These are phyloP conservation scores for Atalantia buxifolia DNA, from an alignment of 345 rosid genomes.

Conservation along the genomic window DNA sequence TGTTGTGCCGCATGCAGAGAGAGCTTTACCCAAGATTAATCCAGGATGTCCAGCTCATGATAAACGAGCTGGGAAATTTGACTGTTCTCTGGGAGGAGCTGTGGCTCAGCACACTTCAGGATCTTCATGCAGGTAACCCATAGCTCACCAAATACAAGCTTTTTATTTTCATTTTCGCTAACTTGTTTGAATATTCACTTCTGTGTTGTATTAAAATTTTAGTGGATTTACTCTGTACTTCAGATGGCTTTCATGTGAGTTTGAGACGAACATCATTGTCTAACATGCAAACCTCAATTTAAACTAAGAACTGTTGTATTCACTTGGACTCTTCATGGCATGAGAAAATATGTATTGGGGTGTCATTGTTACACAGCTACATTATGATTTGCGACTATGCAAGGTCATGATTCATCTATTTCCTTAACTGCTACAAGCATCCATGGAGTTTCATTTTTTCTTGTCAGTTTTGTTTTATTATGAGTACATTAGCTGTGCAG, in stretches of 20 bases:
- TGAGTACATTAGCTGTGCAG: neutral
- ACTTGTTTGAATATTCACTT: slow-evolving; percentile 7
- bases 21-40: slow-evolving; percentile 79
- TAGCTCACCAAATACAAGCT: slow-evolving; percentile 8
- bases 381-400: neutral
- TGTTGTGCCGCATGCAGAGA: slow-evolving; percentile 49
- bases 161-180: slow-evolving; percentile 12
- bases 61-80: slow-evolving; percentile 79
- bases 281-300: slow-evolving; percentile 5
- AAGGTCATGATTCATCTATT: neutral
- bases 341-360: neutral
- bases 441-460: neutral
- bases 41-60: slow-evolving; percentile 93
- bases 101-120: slow-evolving; percentile 97
- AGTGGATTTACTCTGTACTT: neutral
- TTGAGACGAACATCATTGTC: neutral
- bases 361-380: neutral
- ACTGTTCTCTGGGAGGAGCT: slow-evolving; percentile 98
- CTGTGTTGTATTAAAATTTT: neutral
- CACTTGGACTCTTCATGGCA: neutral
- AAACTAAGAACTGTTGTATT: slow-evolving; percentile 6
- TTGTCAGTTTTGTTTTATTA: neutral
- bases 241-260: neutral
- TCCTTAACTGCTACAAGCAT: neutral
- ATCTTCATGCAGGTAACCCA: slow-evolving; percentile 79